Percentiles rank a stretch among this genome's conserved stretches.
Evolutionary conservation across 164 flowering plant species (phyloP).

Genomic region (Cinnamomum micranthum): DNA sequence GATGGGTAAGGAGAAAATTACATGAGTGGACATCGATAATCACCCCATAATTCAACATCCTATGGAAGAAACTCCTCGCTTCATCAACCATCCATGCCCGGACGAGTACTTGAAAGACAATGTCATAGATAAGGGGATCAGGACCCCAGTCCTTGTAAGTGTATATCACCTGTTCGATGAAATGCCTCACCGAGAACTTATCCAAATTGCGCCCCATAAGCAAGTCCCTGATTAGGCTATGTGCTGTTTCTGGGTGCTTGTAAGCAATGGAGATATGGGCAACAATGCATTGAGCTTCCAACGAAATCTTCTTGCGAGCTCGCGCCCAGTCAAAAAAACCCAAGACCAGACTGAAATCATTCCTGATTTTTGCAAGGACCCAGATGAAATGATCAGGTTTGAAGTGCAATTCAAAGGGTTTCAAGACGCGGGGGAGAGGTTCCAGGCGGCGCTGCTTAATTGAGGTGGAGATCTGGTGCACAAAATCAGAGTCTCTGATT

Average conservation of each 20-base stretch:
- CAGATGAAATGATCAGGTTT: slow-evolving; percentile 23
- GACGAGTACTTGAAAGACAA: slow-evolving; percentile 24
- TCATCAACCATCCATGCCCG: slow-evolving; percentile 23
- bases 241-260: slow-evolving; percentile 18
- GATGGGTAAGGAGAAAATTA: slow-evolving; percentile 22
- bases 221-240: slow-evolving; percentile 14
- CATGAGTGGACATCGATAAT: slow-evolving; percentile 28
- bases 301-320: slow-evolving; percentile 11
- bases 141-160: slow-evolving; percentile 37
- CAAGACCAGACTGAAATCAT: slow-evolving; percentile 18
- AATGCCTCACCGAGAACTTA: slow-evolving; percentile 15
- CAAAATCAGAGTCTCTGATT: slow-evolving; percentile 23
- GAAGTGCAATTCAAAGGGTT: slow-evolving; percentile 24
- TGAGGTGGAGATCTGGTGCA: slow-evolving; percentile 25
- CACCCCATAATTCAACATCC: slow-evolving; percentile 29
- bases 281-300: slow-evolving; percentile 27
- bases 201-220: slow-evolving; percentile 11
- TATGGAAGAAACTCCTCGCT: slow-evolving; percentile 21
- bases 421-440: slow-evolving; percentile 21
- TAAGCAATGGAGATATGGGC: slow-evolving; percentile 22
- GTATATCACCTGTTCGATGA: slow-evolving; percentile 27
- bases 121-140: slow-evolving; percentile 25
- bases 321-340: slow-evolving; percentile 27
- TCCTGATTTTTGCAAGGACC: slow-evolving; percentile 24
- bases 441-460: slow-evolving; percentile 32